phyloP scores from a whole-genome alignment of 2,329 filamentous ascomycete species.

The Penicillium sp. region DNA sequence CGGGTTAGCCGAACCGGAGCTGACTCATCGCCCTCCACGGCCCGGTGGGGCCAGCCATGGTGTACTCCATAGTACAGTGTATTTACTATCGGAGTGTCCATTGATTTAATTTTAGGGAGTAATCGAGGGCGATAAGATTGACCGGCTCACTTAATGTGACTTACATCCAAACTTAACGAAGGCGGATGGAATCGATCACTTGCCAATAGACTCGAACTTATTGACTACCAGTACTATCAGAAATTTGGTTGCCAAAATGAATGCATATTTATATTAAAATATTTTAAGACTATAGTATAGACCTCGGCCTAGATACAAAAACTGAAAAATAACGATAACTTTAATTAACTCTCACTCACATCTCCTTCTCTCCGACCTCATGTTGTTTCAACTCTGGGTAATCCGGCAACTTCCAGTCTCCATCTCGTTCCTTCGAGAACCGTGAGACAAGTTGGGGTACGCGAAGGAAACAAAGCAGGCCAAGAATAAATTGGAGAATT shows the following conservation, averaged over 20 bases:
- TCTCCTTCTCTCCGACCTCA: neutral
- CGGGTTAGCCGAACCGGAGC: constrained; percentile 26
- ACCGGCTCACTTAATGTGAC: neutral
- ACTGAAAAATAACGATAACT: no score
- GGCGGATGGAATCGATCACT: no score
- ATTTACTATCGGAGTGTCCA: no score
- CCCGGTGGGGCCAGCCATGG: constrained; percentile 6
- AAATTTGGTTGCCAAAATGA: no score
- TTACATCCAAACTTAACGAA: no score
- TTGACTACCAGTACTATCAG: no score
- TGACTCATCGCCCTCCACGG: constrained; percentile 19
- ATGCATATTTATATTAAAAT: no score
- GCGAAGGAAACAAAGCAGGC: constrained; percentile 17
- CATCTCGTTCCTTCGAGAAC: constrained; percentile 21
- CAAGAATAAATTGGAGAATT: constrained; percentile 18
- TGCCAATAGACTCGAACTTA: no score
- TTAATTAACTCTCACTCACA: no score
- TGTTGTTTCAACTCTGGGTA: constrained; percentile 17
- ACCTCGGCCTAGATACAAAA: no score
- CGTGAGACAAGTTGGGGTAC: constrained; percentile 22
- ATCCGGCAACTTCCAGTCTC: constrained; percentile 26
- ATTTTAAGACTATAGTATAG: no score
- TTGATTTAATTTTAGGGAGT: no score
- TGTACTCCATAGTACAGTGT: neutral
- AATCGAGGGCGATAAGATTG: neutral